These are phyloP conservation scores for Mortierella sp. DNA, from an alignment of 371 early-diverging fungal genomes.

Conservation along the genomic window DNA sequence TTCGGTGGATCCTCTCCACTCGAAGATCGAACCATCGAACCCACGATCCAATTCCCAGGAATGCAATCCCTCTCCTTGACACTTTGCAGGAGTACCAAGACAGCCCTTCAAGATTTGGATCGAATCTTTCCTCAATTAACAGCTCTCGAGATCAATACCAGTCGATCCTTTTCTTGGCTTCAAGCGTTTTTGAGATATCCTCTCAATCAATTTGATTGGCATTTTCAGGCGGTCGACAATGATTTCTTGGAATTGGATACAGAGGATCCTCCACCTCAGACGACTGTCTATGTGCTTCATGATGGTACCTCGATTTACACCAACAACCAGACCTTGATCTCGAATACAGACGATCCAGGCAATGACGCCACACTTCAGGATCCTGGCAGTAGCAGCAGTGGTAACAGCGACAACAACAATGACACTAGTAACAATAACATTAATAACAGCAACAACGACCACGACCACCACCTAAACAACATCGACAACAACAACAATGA, in stretches of 20 bases:
- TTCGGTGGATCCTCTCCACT: too few relatives aligned
- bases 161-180: constrained; percentile 28
- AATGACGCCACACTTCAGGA: not conserved
- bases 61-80: constrained; percentile 24
- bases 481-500: not conserved
- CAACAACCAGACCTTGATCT: too few relatives aligned
- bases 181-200: constrained; percentile 32
- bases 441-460: constrained; percentile 2
- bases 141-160: constrained; percentile 31
- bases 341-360: too few relatives aligned
- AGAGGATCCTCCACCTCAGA: too few relatives aligned
- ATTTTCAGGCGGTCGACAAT: too few relatives aligned
- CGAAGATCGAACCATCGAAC: too few relatives aligned
- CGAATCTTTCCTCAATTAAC: constrained; percentile 26
- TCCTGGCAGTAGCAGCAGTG: not conserved
- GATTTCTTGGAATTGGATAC: too few relatives aligned
- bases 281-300: too few relatives aligned
- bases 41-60: not conserved
- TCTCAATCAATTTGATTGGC: not conserved
- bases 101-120: constrained; percentile 30
- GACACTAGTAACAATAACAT: constrained; percentile 3
- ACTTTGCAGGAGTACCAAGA: constrained; percentile 21
- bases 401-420: not conserved
- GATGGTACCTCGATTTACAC: too few relatives aligned
- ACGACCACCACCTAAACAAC: not conserved